Base-by-base conservation (phyloP, 257 asterid genomes). In the Solanum raphanifolium region DNA sequence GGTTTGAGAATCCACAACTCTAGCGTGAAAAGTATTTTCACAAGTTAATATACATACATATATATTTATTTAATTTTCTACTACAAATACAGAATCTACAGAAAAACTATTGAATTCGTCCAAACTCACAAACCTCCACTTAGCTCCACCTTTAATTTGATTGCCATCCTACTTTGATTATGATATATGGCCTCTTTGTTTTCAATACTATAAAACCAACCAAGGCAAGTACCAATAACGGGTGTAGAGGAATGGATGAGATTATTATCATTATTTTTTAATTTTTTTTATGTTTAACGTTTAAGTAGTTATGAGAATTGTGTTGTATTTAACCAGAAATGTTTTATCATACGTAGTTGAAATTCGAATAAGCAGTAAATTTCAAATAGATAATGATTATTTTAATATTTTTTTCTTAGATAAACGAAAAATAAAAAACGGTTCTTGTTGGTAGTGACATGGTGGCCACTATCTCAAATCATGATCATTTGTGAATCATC, bases 81-180 rank as follows among this genome's bases (percentile, higher is more conserved):
- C 2, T 46, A 46, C 0, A 46, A 46, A 46, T 46, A 46, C 2
- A 46, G 0, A 0, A 46, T 46, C 1, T 46, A 46, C 7, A 2
- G 3, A 46, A 46, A 46, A 13, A 46, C 1, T 46, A 13, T 52
- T 16, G 23, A 1, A 52, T 16, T 52, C 20, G 1, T 52, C 8
- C 9, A 3, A 52, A 52, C 9, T 52, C 9, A 52, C 0, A 18
- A 52, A 48, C 8, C 23, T 7, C 7, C 60, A 15, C 8, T 18
- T 48, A 52, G 4, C 9, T 52, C 9, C 62, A 52, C 60, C 60
- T 16, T 52, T 52, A 1, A 52, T 52, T 2, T 52, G 3, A 52
- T 52, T 2, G 62, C 3, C 1, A 0, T 55, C n/a, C 2, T 55
- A 55, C n/a, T 55, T 55, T 7, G 65, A 55, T 55, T 55, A 55